Base-by-base conservation (phyloP, 192 early-diverging fungal species). In the Chytriomyces sp. region DNA sequence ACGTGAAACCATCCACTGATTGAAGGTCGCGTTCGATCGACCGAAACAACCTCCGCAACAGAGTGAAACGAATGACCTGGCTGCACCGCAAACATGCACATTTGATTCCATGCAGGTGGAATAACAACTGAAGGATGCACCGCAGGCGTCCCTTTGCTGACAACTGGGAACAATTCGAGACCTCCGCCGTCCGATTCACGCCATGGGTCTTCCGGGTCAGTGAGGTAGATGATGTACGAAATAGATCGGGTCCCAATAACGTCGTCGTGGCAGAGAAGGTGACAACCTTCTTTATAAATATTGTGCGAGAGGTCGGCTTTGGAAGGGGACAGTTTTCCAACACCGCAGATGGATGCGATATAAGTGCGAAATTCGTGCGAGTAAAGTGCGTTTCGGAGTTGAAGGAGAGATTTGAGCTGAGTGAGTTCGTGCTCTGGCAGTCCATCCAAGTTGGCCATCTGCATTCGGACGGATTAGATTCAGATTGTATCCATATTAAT, bases 1-100 rank as follows among this genome's bases (percentile, higher is more conserved):
- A 90, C 82, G 70, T 94, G 92, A 82, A 93, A 94, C 93, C 92
- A 93, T 0, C 92, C 93, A 28, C 87, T 87, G 50, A 92, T 92
- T 50, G 86, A 89, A 26, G 90, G 77, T 50, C 93, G 79, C 47
- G 81, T 76, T 61, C 88, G 84, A 65, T 82, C 82, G n/a, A 48
- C 74, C 0, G 80, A 74, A 1, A 88, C 86, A 3, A 94, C 92
- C 72, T 94, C 92, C 68, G 93, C 87, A 13, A 94, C 92, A 3
- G 92, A 89, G 76, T 94, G 93, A 82, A 93, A 93, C 50, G 90
- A 91, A 69, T 91, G 83, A 5, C 93, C 93, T 0, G 93, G 93
- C 45, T 89, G 87, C 45, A 94, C 93, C 0, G 91, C 89, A 75
- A 94, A 94, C 78, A 94, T 81, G 8, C 86, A 87, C 67, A 94